These are phyloP conservation scores for Epichloe sibirici DNA, from an alignment of 2,329 filamentous ascomycete species.

Conservation along the genomic window DNA sequence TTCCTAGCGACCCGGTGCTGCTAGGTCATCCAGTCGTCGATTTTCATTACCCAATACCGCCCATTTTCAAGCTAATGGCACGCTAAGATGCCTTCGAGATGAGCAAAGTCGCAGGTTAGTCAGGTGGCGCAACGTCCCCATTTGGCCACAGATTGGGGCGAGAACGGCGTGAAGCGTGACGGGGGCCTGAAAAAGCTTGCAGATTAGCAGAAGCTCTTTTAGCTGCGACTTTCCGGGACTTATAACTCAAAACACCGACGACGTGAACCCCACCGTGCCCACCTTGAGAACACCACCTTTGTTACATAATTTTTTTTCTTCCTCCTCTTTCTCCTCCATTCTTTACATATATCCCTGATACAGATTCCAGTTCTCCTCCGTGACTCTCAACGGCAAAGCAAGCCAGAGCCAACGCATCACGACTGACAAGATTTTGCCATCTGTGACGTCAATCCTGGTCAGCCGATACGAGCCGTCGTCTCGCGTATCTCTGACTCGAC, in stretches of 20 bases:
- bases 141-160: neutral
- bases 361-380: neutral
- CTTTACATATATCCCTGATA: neutral
- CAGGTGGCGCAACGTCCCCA: neutral
- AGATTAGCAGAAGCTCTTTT: neutral
- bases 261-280: neutral
- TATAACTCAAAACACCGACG: conserved; percentile 2
- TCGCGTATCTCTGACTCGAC: neutral
- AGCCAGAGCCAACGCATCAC: neutral
- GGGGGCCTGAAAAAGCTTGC: neutral
- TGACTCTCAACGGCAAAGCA: neutral
- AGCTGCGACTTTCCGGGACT: neutral
- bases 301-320: neutral
- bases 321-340: neutral
- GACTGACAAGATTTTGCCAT: neutral
- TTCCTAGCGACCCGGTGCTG: neutral
- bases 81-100: conserved; percentile 4
- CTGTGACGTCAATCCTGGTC: conserved; percentile 1
- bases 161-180: neutral
- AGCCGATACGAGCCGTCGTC: neutral
- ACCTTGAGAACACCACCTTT: neutral
- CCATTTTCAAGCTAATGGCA: neutral
- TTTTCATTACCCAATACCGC: conserved; percentile 11
- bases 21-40: neutral
- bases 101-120: neutral